Base-by-base conservation (phyloP, 495 filamentous ascomycete genomes). In the Neurospora africana region DNA sequence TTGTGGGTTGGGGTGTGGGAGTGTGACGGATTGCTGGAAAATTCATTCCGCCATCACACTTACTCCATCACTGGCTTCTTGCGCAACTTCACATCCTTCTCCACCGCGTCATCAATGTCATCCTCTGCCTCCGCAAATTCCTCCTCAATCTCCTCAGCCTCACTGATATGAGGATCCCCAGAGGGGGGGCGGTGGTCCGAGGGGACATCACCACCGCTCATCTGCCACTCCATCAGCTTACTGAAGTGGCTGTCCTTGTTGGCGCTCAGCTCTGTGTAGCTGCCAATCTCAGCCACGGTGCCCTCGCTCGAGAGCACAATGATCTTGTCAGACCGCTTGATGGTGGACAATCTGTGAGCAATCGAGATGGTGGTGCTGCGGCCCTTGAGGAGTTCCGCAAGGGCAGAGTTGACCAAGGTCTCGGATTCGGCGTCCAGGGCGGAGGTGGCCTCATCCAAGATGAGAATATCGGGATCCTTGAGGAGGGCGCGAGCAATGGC, bases 211-310 rank as follows among this genome's bases (percentile, higher is more conserved):
- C 91, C 90, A 17, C 94, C 96, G 74, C 87, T 95, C 87, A 98
- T 91, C 82, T 99, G 95, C 96, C 96, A 99, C 80, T 98, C 94
- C 95, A 99, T 99, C 68, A 99, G 84, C 82, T 92, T 93, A 37
- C 89, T 94, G 78, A 99, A 99, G 8, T 94, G 92, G 44, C 94
- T 95, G 33, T 91, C 82, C 5, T 85, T 86, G 43, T 91, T 89
- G 23, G 84, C 81, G 75, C 89, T 91, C 35, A 99, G 85, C 71
- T 93, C 88, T 17, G 87, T 83, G 78, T 95, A 99, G 41, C 89
- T 90, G 67, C 95, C 95, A 70, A 91, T 89, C 82, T 99, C 94
- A 6, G 96, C 95, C 23, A 98, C 94, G 40, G 84, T 91, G 37
- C 95, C 95, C 73, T 98, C 90, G 70, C 85, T 86, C 17, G 89